Percentiles rank a stretch among this genome's conserved stretches.
Conservation (phyloP, 805 yeast genomes). For the Metschnikowia kunwiensis region DNA sequence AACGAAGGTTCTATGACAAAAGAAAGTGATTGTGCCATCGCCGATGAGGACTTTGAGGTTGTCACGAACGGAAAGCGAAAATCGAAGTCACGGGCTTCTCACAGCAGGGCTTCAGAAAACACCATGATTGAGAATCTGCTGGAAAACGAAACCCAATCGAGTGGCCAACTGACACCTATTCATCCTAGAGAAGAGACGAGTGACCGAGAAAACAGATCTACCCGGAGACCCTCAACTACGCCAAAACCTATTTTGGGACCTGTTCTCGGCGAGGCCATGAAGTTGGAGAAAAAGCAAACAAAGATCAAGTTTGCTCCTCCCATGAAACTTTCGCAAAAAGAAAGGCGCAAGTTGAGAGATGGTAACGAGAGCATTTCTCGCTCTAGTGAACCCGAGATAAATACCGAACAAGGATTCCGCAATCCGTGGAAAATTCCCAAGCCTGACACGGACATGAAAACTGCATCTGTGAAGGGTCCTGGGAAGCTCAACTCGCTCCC, state of each 20-base stretch:
- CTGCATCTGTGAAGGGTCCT: neutral
- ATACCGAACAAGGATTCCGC: conserved; percentile 1
- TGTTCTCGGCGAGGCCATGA: conserved; percentile 13
- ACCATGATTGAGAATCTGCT: no score
- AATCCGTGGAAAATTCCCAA: conserved; percentile 12
- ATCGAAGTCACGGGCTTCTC: conserved; percentile 9
- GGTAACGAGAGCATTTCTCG: neutral
- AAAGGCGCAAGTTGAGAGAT: conserved; percentile 44
- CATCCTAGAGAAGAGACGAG: no score
- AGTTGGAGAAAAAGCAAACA: conserved; percentile 16
- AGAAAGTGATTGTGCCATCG: conserved; percentile 19
- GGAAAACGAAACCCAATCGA: no score
- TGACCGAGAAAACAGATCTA: no score
- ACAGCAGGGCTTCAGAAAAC: no score
- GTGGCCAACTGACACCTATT: no score
- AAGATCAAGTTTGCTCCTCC: conserved; percentile 36
- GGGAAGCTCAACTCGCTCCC: conserved; percentile 17
- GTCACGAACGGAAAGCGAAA: conserved; percentile 24
- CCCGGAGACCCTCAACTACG: neutral
- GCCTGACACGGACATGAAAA: neutral
- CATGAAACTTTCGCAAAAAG: conserved; percentile 56
- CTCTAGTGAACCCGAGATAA: neutral
- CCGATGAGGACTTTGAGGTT: conserved; percentile 27
- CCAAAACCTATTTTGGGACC: conserved; percentile 4
- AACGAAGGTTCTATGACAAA: no score